Base-by-base conservation (phyloP, 164 flowering plant genomes). In the Tetracentron sinense region DNA sequence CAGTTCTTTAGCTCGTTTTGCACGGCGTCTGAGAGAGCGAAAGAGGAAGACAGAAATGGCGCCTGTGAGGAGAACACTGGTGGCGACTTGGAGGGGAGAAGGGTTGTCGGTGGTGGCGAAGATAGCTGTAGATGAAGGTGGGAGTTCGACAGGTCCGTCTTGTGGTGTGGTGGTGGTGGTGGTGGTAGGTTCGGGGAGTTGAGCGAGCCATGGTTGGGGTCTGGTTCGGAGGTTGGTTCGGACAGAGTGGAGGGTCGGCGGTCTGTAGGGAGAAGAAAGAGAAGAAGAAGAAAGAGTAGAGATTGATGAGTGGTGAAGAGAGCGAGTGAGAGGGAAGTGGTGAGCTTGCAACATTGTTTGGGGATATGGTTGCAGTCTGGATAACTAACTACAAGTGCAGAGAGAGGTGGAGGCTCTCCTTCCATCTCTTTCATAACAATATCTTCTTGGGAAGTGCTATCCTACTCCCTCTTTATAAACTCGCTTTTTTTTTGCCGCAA, bases 51-150 rank as follows among this genome's bases (percentile, higher is more conserved):
- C 78, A 20, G 86, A 59, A 68, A 94, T 84, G 70, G 99, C 83
- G 0, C 99, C 96, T 20, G 96, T 87, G 79, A 94, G 99, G 26
- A 94, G 85, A 23, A 94, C 85, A 60, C 97, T 89, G 65, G 99
- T 83, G 74, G 96, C 79, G 10, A 85, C 78, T 67, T 91, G 97
- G 49, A 94, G 75, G 31, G 85, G 65, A 1, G 96, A 62, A 25
- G 99, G 90, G 60, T 87, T 82, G 61, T 88, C 87, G 3, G 69
- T 33, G 46, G 85, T 68, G 52, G 88, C 78, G 57, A 90, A 82
- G 29, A 86, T 61, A 4, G 85, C 63, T 47, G 85, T 52, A n/a
- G 78, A 26, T 2, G 91, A 73, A 1, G 77, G 79, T 0, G 86
- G 82, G 42, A 89, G 81, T 64, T 83, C 84, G 11, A 85, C 59